Conservation (phyloP, 208 protist species). For the Porcisia hertigi region DNA sequence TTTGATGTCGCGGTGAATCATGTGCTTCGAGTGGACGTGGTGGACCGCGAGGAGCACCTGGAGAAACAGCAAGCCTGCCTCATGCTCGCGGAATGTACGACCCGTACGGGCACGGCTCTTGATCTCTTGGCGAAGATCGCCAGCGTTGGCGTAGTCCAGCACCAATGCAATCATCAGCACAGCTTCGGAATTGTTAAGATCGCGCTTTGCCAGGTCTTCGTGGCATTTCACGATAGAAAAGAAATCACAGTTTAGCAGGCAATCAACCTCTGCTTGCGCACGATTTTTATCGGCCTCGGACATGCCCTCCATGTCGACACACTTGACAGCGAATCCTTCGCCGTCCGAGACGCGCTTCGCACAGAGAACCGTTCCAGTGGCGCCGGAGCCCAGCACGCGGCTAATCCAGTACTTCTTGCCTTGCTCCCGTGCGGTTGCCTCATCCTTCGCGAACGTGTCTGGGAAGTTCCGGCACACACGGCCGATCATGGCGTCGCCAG, state of each 20-base stretch:
- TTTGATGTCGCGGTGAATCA: constrained; percentile 91
- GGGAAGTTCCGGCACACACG: constrained; percentile 65
- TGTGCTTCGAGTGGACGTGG: constrained; percentile 80
- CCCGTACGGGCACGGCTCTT: constrained; percentile 48
- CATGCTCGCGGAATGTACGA: constrained; percentile 63
- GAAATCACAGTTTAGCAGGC: constrained; percentile 72
- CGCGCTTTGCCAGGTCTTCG: constrained; percentile 66
- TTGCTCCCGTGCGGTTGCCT: constrained; percentile 58
- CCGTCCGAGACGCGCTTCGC: constrained; percentile 61
- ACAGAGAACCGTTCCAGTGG: constrained; percentile 58
- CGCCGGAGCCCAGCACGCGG: constrained; percentile 67
- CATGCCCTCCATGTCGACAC: constrained; percentile 75
- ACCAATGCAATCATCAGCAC: constrained; percentile 74
- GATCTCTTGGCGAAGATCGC: constrained; percentile 81
- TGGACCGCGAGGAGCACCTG: constrained; percentile 79
- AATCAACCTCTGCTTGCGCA: constrained; percentile 66
- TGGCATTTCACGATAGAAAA: constrained; percentile 86
- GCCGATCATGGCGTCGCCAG: constrained; percentile 70
- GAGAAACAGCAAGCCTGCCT: constrained; percentile 67
- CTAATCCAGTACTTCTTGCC: constrained; percentile 83
- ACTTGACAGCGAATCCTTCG: constrained; percentile 68
- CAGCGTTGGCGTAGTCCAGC: constrained; percentile 86
- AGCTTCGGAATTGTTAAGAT: constrained; percentile 50
- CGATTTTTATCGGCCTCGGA: constrained; percentile 76
- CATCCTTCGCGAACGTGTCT: constrained; percentile 69